Base-by-base conservation (phyloP, 805 yeast species). In the Blastobotrys parvus region DNA sequence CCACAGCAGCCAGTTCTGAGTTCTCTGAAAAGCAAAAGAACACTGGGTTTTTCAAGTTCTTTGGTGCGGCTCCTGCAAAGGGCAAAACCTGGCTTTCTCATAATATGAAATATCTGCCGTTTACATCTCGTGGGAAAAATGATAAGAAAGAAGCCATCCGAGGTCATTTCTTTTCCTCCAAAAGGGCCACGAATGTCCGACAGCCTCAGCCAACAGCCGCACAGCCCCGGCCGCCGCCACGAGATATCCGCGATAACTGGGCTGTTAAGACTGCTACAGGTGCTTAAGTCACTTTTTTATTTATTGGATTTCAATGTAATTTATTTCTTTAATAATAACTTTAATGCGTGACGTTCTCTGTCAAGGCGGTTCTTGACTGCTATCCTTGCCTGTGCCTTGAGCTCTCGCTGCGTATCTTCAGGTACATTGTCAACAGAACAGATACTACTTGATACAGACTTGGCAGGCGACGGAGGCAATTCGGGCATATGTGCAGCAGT, bases 361-460 rank as follows among this genome's bases (percentile, higher is more conserved):
- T 51, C 51, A 18, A 55, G 42, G 15, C 54, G 38, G n/a, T 47
- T 34, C 23, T 41, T 33, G 17, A 55, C 59, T 5, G 59, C 58
- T 11, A 45, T 32, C 11, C 57, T 48, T 3, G 59, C 55, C 35
- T 54, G 56, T n/a, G 47, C 47, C 40, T 51, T 37, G 27, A 51
- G 36, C 32, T 55, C 57, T 10, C 44, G 43, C 22, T 46, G 44
- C 16, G 44, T 38, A 17, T 42, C 48, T 13, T 51, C 54, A 17
- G 45, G 37, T 11, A 48, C 40, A 38, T 20, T 11, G 29, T 8
- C 7, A 7, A 25, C 11, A 7, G 29, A 8, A n/a, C n/a, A n/a
- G 10, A 11, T 8, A 11, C 29, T 25, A 11, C 29, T 25, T 11
- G 29, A 7, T 8, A 8, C 11, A 7, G 29, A 25, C 29, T 25